phyloP scores from a whole-genome alignment of 2,329 filamentous ascomycete genomes.

The Monosporascus cannonballus region DNA sequence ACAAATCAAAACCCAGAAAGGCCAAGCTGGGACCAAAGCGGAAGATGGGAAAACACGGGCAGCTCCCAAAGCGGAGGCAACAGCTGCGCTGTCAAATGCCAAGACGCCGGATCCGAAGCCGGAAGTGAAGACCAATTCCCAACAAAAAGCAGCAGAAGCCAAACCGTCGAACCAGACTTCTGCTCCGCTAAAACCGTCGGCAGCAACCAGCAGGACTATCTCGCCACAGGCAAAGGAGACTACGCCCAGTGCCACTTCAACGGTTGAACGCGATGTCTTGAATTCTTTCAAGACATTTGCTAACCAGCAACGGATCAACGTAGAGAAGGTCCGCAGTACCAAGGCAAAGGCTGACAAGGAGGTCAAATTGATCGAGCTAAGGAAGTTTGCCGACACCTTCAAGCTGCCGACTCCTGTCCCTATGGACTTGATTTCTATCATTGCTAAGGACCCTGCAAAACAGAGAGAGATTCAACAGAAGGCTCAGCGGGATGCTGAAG shows the following conservation, averaged over 20 bases:
- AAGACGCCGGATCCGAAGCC: slow-evolving; percentile 29
- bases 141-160: slow-evolving; percentile 18
- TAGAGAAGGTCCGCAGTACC: slow-evolving; percentile 49
- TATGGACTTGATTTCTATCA: slow-evolving; percentile 83
- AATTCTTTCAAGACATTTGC: slow-evolving; percentile 61
- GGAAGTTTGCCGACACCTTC: slow-evolving; percentile 91
- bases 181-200: slow-evolving; percentile 25
- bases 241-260: slow-evolving; percentile 50
- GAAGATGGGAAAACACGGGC: slow-evolving; percentile 28
- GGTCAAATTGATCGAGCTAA: slow-evolving; percentile 86
- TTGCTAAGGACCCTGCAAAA: slow-evolving; percentile 93
- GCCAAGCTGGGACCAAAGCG: slow-evolving; percentile 28
- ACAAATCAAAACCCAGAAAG: slow-evolving; percentile 55
- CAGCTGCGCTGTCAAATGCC: slow-evolving; percentile 11
- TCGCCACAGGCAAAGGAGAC: slow-evolving; percentile 34
- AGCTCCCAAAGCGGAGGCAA: slow-evolving; percentile 16
- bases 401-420: slow-evolving; percentile 92
- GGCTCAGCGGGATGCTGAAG: slow-evolving; percentile 69
- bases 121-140: slow-evolving; percentile 25
- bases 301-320: slow-evolving; percentile 46
- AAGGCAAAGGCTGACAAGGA: slow-evolving; percentile 74
- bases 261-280: slow-evolving; percentile 56
- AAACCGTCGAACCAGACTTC: slow-evolving; percentile 19
- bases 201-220: slow-evolving; percentile 35
- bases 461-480: slow-evolving; percentile 90